Base-by-base conservation (phyloP, 1,284 basidiomycete species). In the Rhizoctonia solani region DNA sequence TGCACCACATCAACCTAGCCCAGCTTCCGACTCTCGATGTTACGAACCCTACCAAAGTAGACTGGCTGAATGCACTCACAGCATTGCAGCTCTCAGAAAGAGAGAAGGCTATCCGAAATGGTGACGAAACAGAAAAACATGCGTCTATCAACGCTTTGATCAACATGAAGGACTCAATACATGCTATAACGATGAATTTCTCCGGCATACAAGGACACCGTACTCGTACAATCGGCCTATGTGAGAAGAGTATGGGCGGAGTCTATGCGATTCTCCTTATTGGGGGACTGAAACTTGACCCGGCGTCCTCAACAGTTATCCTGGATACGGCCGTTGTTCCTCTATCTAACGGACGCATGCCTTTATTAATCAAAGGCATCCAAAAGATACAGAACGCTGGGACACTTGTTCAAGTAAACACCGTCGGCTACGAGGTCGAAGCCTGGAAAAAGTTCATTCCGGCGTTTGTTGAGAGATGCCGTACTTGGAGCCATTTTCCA, bases 401-500 rank as follows among this genome's bases (percentile, higher is more conserved):
- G 11, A n/a, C 19, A 9, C 16, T 52, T 37, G 9, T 29, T n/a
- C 14, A 21, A 32, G 25, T 66, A n/a, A n/a, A 4, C 1, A 25
- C 63, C 13, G 46, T 23, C 8, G 63, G 52, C 8, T 27, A 54
- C 16, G 59, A 65, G 19, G 47, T 29, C 23, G 23, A 27, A 13
- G 50, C 63, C 3, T 66, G 63, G 63, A 54, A 54, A 30, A 66
- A 54, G 52, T 39, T 66, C 2, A 27, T 66, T 27, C 63, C 63
- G 4, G 63, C 50, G 1, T 66, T 32, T 46, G 63, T 46, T n/a
- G 63, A 66, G 21, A 50, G 63, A 14, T 46, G 63, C 30, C 37
- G 63, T 13, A 66, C 39, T 2, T 66, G 63, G 63, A 46, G 13
- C 29, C 63, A 66, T 16, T 54, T 44, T 23, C 4, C 39, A 5